Conservation (phyloP, 2,329 filamentous ascomycete genomes). For the Fonsecaea nubica region DNA sequence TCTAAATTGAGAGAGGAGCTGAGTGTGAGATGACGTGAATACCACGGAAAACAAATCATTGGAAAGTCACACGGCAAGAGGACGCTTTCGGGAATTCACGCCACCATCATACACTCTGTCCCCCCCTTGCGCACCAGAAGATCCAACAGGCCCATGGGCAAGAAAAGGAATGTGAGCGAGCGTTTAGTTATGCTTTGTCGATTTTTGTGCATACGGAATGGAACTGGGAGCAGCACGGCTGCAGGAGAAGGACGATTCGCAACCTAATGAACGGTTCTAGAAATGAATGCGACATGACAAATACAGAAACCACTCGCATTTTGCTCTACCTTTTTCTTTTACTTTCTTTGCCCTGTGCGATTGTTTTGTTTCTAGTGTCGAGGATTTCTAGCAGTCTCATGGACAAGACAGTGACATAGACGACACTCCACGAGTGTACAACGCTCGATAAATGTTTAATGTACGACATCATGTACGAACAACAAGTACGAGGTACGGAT, state of each 20-base stretch:
- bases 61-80: neutral
- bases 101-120: neutral
- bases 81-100: neutral
- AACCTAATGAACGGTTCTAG: slow-evolving; percentile 1
- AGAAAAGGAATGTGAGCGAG: slow-evolving; percentile 6
- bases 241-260: neutral
- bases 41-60: neutral
- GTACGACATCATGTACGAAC: neutral
- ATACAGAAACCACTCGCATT: neutral
- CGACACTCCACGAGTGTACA: neutral
- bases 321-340: neutral
- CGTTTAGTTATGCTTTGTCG: slow-evolving; percentile 2
- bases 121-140: neutral
- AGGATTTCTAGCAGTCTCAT: neutral
- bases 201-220: neutral
- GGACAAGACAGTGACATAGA: neutral
- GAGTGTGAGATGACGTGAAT: slow-evolving; percentile 34
- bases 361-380: neutral
- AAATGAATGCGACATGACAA: neutral
- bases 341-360: neutral
- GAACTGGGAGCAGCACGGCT: neutral
- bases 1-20: slow-evolving; percentile 41
- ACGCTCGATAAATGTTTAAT: neutral
- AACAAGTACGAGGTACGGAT: neutral
- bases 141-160: neutral